Evolutionary conservation across 2,329 filamentous ascomycete genomes (phyloP).

Genomic region (Neoscytalidium dimidiatum): DNA sequence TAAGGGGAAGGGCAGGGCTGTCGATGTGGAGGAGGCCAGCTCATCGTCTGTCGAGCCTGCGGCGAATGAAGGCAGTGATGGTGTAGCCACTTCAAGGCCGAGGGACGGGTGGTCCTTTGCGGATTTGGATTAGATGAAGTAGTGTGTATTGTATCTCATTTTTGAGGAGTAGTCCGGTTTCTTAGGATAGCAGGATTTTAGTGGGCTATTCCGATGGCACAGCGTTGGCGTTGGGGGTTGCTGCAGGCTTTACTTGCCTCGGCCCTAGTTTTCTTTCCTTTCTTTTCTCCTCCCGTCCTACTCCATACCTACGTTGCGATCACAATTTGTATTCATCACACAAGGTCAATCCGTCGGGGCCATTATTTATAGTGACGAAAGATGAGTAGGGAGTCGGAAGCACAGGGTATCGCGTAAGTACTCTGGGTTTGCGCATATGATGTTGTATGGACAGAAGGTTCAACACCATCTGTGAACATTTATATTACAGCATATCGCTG

Average conservation of each 20-base stretch:
- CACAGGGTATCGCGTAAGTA: too few species aligned
- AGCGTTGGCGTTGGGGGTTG: not conserved
- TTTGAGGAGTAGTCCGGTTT: not conserved
- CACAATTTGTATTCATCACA: not conserved
- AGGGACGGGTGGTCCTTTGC: slow-evolving; percentile 8
- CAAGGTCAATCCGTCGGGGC: too few species aligned
- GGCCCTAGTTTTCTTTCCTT: not conserved
- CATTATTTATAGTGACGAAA: too few species aligned
- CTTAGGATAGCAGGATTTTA: not conserved
- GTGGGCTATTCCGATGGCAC: not conserved
- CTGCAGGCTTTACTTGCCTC: not conserved
- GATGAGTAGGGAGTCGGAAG: too few species aligned
- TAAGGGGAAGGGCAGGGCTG: slow-evolving; percentile 17
- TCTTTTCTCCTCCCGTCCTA: not conserved
- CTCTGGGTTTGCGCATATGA: too few species aligned
- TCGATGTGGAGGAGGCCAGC: not conserved
- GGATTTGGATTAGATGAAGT: not conserved
- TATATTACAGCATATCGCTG: too few species aligned
- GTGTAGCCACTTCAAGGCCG: not conserved
- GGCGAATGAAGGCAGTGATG: not conserved
- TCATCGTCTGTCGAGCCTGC: not conserved
- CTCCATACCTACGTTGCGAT: not conserved
- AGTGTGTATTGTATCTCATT: not conserved
- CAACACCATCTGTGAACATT: too few species aligned
- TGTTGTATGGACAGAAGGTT: too few species aligned